Evolutionary conservation across 345 rosid genomes (phyloP), one percentile per base, ranked within the genome.

Genomic region (Rhodamnia argentea): DNA sequence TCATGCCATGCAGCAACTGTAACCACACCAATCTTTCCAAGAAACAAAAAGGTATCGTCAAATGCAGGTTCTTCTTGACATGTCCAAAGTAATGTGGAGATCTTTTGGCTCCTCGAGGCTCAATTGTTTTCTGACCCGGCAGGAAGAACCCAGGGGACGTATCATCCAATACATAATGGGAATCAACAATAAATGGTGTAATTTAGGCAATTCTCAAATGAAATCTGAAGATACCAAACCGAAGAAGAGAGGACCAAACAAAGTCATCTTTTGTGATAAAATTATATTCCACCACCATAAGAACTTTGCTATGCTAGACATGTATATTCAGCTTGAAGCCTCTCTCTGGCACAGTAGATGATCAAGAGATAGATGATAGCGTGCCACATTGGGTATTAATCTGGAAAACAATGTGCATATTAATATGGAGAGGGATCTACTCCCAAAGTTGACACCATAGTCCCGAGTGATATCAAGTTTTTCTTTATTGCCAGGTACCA

Each of bases 361-460:
- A 37, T 70, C 47, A 70, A 37, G 47, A 70, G 78, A 70, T 2
- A 18, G 78, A 37, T 70, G 78, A 70, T 7, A 10, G 0, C 7
- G 4, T 0, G 0, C 24, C 47, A 9, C 26, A 0, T 32, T 2
- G 7, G 78, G 42, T 62, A 29, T 29, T 22, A 7, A 29, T 62
- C 22, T 62, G 23, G 23, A 62, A 62, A 29, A 29, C 1, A 7
- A 15, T 8, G 23, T 15, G 76, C 76, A 16, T 14, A 8, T n/a
- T 27, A 60, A 60, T n/a, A 60, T 60, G 12, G 32, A 64, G 1
- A 29, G 42, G 76, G 76, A 29, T 64, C 42, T 8, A 15, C 29
- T 18, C 12, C 23, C 16, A 23, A 64, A 64, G 23, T 1, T 64
- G 42, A 64, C 23, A 2, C 32, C 75, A 8, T 29, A 18, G 29